Evolutionary conservation across 371 early-diverging fungal genomes (phyloP), one percentile per base, ranked within the genome.

Genomic region (Mucor sp.): DNA sequence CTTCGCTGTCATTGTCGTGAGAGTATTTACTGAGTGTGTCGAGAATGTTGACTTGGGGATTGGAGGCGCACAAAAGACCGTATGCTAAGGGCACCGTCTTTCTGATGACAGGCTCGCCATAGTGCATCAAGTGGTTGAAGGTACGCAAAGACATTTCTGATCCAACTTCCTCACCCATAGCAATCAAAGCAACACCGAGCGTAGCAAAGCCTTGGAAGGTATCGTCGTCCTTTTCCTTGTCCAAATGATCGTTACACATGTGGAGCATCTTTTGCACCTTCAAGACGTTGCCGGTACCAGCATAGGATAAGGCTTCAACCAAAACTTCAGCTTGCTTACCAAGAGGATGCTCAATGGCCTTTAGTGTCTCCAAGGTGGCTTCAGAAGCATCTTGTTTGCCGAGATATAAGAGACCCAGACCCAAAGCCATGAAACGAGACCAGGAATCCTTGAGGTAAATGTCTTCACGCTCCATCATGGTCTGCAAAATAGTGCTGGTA

Each of bases 111-210:
- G 97, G 92, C 70, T 97, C 97, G 57, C 99, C 99, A 81, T 98
- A 99, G 71, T 99, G 99, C 99, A 98, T 98, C 87, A 99, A 79
- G 74, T 99, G 99, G 65, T 94, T 95, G 74, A 97, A 98, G 21
- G 93, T 84, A 59, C 99, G 90, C 76, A 97, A 77, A 8, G 95
- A 89, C 99, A 99, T 99, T 74, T 97, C 97, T 8, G 94, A 78
- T 7, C 99, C 99, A 72, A 98, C 86, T 65, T 96, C 96, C 80
- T 98, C 99, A 58, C 97, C 98, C 91, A 98, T 94, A 15, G 97
- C 90, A 74, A 99, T 95, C 80, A 97, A 71, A 5, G 97, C 95
- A 60, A 99, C 92, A 66, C 96, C 99, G 53, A 99, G 83, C 23
- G 95, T 96, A n/a, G 99, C 98, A 79, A 93, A 95, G 12, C 92